A percentile compares a stretch with the other conserved stretches of the same genome.
Evolutionary conservation across 148 eudicot species (phyloP).

Genomic region (Oxyria digyna): DNA sequence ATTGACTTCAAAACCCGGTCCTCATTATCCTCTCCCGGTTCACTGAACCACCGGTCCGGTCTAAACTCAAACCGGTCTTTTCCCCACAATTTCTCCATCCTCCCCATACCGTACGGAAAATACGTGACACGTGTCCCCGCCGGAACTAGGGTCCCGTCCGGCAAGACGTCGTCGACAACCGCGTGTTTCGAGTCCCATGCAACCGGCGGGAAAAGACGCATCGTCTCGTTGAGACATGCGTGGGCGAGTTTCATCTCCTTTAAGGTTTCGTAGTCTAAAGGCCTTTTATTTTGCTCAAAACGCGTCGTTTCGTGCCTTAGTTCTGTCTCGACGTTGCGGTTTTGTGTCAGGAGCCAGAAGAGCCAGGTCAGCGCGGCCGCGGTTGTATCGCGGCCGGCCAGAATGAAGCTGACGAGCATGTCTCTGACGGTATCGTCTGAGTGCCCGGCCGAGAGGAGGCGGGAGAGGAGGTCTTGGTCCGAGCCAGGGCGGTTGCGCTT

Average conservation of each 20-base stretch:
- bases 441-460: conserved; percentile 36
- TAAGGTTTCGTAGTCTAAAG: conserved; percentile 26
- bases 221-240: conserved; percentile 62
- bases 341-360: conserved; percentile 33
- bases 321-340: conserved; percentile 17
- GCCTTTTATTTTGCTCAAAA: background rate
- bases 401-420: conserved; percentile 62
- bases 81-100: conserved; percentile 83
- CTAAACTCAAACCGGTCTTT: conserved; percentile 41
- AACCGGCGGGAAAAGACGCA: conserved; percentile 86
- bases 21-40: background rate
- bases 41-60: conserved; percentile 65
- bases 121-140: conserved; percentile 65
- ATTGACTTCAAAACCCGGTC: conserved; percentile 23
- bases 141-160: conserved; percentile 55
- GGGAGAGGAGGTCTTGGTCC: conserved; percentile 36
- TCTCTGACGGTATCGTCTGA: conserved; percentile 37
- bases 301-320: conserved; percentile 17
- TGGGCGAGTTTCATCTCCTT: conserved; percentile 45
- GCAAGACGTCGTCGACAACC: conserved; percentile 41
- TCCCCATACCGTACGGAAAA: conserved; percentile 84
- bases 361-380: conserved; percentile 88
- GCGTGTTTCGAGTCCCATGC: conserved; percentile 97
- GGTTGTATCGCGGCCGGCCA: conserved; percentile 85
- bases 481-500: background rate